Evolutionary conservation across 345 rosid genomes (phyloP).

Genomic region (Lepidium didymum): DNA sequence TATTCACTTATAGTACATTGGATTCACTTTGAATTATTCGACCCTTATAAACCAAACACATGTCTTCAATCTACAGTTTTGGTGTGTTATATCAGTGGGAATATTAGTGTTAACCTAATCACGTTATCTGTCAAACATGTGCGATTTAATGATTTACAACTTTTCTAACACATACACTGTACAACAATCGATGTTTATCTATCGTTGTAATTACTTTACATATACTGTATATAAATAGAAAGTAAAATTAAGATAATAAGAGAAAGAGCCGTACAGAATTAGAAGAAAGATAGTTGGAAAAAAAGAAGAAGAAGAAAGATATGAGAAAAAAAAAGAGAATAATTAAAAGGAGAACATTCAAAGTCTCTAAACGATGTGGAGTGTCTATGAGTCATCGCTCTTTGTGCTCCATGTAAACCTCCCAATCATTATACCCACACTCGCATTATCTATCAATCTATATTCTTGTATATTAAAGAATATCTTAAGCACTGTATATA

Average conservation of each 20-base stretch:
- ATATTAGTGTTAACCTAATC: slow-evolving; percentile 28
- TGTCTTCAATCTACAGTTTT: slow-evolving; percentile 18
- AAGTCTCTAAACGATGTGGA: slow-evolving; percentile 8
- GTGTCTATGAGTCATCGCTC: slow-evolving; percentile 21
- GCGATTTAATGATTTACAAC: too few relatives aligned
- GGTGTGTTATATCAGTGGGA: slow-evolving; percentile 26
- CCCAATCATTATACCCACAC: slow-evolving; percentile 27
- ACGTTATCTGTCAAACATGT: slow-evolving; percentile 14
- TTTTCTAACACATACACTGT: background rate
- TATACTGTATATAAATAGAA: background rate
- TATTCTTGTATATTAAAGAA: too few relatives aligned
- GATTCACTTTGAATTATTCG: slow-evolving; percentile 24
- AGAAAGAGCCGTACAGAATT: background rate
- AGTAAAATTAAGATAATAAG: slow-evolving; percentile 1
- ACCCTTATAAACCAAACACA: slow-evolving; percentile 21
- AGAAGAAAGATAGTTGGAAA: too few relatives aligned
- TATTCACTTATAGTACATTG: background rate
- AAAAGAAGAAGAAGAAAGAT: background rate
- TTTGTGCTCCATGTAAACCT: slow-evolving; percentile 22
- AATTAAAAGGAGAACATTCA: slow-evolving; percentile 4
- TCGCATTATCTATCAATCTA: slow-evolving; percentile 19
- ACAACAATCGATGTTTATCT: background rate
- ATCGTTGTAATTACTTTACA: background rate
- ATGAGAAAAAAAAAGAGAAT: background rate
- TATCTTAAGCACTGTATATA: slow-evolving; percentile 1